Evolutionary conservation across 2,329 filamentous ascomycete species (phyloP).

Genomic region (Pseudopyrenochaeta lycopersici): DNA sequence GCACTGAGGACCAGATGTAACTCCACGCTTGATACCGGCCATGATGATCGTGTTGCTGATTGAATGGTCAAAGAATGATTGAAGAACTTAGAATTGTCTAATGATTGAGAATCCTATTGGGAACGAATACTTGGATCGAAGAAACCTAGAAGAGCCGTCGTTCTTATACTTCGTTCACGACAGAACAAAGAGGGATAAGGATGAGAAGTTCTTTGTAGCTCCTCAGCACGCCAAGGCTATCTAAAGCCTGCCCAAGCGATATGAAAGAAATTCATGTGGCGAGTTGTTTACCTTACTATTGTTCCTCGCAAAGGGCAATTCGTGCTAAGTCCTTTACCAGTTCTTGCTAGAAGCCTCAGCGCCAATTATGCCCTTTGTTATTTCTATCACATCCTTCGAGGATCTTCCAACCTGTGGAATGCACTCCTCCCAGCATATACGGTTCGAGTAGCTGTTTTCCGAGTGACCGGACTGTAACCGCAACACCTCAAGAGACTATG

Average conservation of each 20-base stretch:
- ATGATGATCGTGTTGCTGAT: background rate
- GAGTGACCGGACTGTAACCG: too few relatives aligned
- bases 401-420: too few relatives aligned
- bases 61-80: slow-evolving; percentile 14
- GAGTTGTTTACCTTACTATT: slow-evolving; percentile 31
- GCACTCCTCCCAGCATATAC: too few relatives aligned
- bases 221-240: background rate
- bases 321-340: background rate
- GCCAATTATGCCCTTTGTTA: slow-evolving; percentile 12
- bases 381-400: background rate
- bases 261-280: slow-evolving; percentile 4
- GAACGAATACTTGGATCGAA: background rate
- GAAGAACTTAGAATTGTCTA: slow-evolving; percentile 13
- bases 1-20: slow-evolving; percentile 5
- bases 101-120: slow-evolving; percentile 29
- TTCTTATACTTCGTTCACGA: slow-evolving; percentile 21
- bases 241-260: background rate
- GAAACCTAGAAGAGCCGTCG: background rate
- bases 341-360: background rate
- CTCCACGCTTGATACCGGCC: background rate
- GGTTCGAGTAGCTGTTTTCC: too few relatives aligned
- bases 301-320: slow-evolving; percentile 12
- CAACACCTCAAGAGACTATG: too few relatives aligned
- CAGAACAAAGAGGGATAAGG: background rate
- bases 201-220: background rate